phyloP scores from a whole-genome alignment of 768 basidiomycete genomes.

The Plicaturopsis crispa region DNA sequence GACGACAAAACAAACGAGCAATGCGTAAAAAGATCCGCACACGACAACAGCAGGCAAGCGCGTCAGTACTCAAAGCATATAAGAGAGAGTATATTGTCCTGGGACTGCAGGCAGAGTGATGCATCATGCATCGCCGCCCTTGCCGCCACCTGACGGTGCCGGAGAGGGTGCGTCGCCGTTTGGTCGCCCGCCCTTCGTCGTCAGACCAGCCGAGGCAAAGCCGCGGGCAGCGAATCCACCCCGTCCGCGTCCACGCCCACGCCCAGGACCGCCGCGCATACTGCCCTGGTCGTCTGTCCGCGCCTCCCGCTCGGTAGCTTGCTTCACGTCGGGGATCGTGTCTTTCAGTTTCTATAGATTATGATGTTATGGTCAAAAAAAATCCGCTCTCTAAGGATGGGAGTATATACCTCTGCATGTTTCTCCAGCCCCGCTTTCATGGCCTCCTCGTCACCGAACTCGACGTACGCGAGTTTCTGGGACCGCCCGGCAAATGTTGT shows the following conservation, averaged over 20 bases:
- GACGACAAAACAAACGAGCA: too few relatives aligned
- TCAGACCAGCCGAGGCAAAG: conserved; percentile 66
- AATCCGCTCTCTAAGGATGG: conserved; percentile 7
- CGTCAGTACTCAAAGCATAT: too few relatives aligned
- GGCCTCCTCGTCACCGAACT: conserved; percentile 82
- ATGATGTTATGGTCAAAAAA: conserved; percentile 2
- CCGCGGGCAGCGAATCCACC: conserved; percentile 58
- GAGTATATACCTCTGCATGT: conserved; percentile 53
- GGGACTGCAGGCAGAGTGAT: too few relatives aligned
- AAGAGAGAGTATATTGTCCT: too few relatives aligned
- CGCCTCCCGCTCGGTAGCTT: conserved; percentile 53
- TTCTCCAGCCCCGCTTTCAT: conserved; percentile 77
- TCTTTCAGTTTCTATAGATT: conserved; percentile 69
- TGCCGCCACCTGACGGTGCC: background rate
- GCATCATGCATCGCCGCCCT: too few relatives aligned
- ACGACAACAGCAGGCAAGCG: too few relatives aligned
- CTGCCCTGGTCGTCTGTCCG: conserved; percentile 17
- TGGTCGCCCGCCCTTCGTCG: conserved; percentile 21
- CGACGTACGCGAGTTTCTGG: conserved; percentile 70
- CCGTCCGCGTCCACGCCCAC: conserved; percentile 45
- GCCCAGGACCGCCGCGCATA: conserved; percentile 30
- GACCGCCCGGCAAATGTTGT: conserved; percentile 36
- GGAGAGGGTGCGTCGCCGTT: background rate
- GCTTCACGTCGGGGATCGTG: conserved; percentile 54
- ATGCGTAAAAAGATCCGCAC: too few relatives aligned